Evolutionary conservation across 1,284 basidiomycete genomes (phyloP).

Genomic region (Meripilus lineatus): DNA sequence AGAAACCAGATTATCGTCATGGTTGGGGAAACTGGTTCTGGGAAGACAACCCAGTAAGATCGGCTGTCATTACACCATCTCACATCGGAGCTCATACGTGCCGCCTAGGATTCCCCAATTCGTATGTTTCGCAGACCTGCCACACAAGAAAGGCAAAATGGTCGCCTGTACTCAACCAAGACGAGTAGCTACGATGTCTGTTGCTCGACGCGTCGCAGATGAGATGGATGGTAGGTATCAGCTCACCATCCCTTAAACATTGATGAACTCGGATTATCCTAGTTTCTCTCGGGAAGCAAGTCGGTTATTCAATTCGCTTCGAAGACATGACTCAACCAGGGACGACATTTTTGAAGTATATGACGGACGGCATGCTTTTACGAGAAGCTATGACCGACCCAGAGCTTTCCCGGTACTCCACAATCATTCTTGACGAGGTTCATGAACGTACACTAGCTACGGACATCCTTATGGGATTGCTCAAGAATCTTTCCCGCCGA

Average conservation of each 20-base stretch:
- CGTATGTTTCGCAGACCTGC: conserved; percentile 89
- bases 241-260: background rate
- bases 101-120: conserved; percentile 81
- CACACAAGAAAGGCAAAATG: conserved; percentile 83
- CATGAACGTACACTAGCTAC: conserved; percentile 98
- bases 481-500: conserved; percentile 72
- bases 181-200: conserved; percentile 96
- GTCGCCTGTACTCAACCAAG: conserved; percentile 98
- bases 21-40: conserved; percentile 97
- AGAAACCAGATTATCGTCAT: conserved; percentile 91
- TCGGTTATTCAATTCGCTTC: conserved; percentile 98
- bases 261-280: conserved; percentile 1
- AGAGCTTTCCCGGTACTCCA: conserved; percentile 85
- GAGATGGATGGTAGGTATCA: conserved; percentile 86
- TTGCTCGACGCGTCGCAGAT: conserved; percentile 97
- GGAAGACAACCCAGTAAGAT: conserved; percentile 93
- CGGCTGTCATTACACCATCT: conserved; percentile 13
- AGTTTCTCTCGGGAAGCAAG: conserved; percentile 90
- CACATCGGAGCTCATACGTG: background rate
- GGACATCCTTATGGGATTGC: conserved; percentile 96
- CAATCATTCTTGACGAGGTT: conserved; percentile 97
- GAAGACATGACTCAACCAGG: conserved; percentile 95
- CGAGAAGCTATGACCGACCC: conserved; percentile 98
- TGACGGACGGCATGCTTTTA: conserved; percentile 98
- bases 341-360: conserved; percentile 94